Conservation (phyloP, 2,329 filamentous ascomycete genomes). For the Stachybotrys echinatus region DNA sequence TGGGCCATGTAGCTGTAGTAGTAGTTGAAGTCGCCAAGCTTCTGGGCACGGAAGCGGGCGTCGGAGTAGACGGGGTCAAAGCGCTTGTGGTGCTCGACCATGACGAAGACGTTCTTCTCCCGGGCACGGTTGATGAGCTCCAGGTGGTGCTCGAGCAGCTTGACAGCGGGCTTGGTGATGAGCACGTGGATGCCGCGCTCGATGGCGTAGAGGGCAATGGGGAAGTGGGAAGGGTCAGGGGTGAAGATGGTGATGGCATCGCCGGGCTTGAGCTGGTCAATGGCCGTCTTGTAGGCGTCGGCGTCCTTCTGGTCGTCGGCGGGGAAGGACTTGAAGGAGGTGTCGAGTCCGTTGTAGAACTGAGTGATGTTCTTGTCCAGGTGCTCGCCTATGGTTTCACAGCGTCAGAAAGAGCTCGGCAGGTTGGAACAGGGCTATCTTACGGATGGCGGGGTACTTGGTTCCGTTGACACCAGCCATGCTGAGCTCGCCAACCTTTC, state of each 20-base stretch:
- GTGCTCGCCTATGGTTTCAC: slow-evolving; percentile 58
- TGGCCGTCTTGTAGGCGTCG: slow-evolving; percentile 82
- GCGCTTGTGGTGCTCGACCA: slow-evolving; percentile 94
- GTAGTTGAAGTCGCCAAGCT: slow-evolving; percentile 93
- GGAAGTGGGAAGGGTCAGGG: slow-evolving; percentile 86
- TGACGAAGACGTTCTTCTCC: slow-evolving; percentile 79
- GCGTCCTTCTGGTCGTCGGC: slow-evolving; percentile 68
- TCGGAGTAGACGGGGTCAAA: slow-evolving; percentile 92
- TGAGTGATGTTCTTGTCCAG: slow-evolving; percentile 81
- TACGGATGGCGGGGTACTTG: slow-evolving; percentile 89
- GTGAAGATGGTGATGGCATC: slow-evolving; percentile 96
- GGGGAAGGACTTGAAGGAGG: slow-evolving; percentile 78
- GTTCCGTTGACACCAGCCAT: slow-evolving; percentile 88
- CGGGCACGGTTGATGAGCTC: slow-evolving; percentile 66
- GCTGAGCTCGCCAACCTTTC: slow-evolving; percentile 78
- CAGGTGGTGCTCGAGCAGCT: slow-evolving; percentile 75
- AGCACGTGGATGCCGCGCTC: slow-evolving; percentile 84
- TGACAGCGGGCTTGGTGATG: slow-evolving; percentile 90
- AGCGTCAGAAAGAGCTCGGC: background rate
- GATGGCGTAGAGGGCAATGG: slow-evolving; percentile 88
- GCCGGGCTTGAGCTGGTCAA: slow-evolving; percentile 74
- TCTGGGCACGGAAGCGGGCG: slow-evolving; percentile 69
- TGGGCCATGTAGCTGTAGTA: slow-evolving; percentile 97
- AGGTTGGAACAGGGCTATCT: slow-evolving; percentile 22
- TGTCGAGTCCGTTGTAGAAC: slow-evolving; percentile 85